Evolutionary conservation across 2,329 filamentous ascomycete genomes (phyloP), one percentile per base, ranked within the genome.

Genomic region (Fusarium longipes): DNA sequence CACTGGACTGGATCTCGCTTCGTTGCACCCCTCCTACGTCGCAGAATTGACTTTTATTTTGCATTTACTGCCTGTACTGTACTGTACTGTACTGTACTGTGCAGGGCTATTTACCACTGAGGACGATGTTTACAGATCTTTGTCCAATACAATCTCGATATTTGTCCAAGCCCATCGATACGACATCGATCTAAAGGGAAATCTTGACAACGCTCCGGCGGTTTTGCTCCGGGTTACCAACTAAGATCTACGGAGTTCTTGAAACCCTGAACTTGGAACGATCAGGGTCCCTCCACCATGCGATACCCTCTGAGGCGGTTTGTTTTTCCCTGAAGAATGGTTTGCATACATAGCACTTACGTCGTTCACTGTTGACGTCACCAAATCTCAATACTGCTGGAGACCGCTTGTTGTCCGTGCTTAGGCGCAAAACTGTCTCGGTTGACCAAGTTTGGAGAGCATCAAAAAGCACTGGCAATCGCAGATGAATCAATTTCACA

Each of bases 161-260:
- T 62, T 33, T 33, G 24, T 22, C 15, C 15, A 56, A 63, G 22
- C 33, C 42, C 51, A 58, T 50, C 22, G 32, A 44, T 20, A 58
- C 57, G n/a, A 62, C 47, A 24, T 25, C 51, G 53, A 64, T 63
- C 45, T 52, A 29, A 18, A 36, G 29, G 38, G 20, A 25, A 11
- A 35, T 29, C 24, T 40, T 40, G 48, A 42, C 32, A 55, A 40
- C 22, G 59, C 35, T 60, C 55, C 70, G 71, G 70, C 57, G 57
- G 17, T 43, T 73, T 73, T 73, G 67, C 70, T 73, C 70, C 70
- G 70, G 63, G 29, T n/a, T 40, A 32, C 55, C 32, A 68, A 27
- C 54, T 33, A 45, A 38, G 39, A 49, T 48, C 55, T 22, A 36
- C n/a, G 27, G 44, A 38, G 15, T 50, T 49, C 43, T 47, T 51